Percentiles rank a stretch among this genome's conserved stretches.
Evolutionary conservation across 306 rosid genomes (phyloP).

Genomic region (Cajanus cajan): DNA sequence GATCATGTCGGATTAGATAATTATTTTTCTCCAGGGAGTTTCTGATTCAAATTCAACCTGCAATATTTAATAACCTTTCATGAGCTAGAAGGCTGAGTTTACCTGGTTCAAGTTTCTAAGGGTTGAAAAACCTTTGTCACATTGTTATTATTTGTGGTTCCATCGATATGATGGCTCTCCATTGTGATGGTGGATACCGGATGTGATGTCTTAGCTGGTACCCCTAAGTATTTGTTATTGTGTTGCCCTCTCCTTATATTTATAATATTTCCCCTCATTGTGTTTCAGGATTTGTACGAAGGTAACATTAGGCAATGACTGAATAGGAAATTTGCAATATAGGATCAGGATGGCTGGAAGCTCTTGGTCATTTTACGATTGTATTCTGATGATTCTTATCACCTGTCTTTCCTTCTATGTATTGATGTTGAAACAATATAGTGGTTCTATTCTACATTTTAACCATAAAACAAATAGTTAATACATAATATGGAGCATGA

Average conservation of each 20-base stretch:
- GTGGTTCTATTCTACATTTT: background rate
- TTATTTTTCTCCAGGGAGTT: background rate
- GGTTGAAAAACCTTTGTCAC: background rate
- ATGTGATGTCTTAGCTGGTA: background rate
- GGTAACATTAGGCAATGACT: slow-evolving; percentile 15
- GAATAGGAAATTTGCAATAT: slow-evolving; percentile 15
- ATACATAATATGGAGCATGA: background rate
- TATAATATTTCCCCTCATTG: background rate
- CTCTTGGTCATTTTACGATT: slow-evolving; percentile 21
- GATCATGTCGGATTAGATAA: background rate
- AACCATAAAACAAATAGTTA: background rate
- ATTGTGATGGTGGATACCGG: background rate
- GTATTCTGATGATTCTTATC: background rate
- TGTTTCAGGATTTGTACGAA: slow-evolving; percentile 35
- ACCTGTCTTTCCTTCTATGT: background rate
- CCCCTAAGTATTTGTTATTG: background rate
- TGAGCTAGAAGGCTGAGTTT: background rate
- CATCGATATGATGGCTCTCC: background rate
- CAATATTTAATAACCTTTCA: background rate
- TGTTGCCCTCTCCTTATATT: slow-evolving; percentile 18
- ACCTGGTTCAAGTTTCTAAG: background rate
- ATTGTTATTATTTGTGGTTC: background rate
- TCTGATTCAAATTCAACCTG: slow-evolving; percentile 22
- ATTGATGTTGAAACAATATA: background rate
- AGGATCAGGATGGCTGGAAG: slow-evolving; percentile 22